Base-by-base conservation (phyloP, 495 filamentous ascomycete genomes). In the Penicillium malachiteum region DNA sequence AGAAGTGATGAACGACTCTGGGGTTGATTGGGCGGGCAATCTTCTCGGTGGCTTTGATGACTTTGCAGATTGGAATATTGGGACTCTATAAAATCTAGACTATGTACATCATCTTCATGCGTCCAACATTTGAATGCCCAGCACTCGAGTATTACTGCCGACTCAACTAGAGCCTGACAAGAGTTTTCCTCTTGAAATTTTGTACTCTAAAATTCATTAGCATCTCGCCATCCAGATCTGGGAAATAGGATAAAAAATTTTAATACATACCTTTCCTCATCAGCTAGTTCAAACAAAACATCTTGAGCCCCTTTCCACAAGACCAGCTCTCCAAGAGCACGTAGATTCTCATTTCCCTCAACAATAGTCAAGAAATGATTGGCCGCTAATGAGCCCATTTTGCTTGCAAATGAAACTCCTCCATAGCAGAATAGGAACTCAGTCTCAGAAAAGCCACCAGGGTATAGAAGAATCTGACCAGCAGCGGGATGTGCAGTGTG, bases 391-490 rank as follows among this genome's bases (percentile, higher is more conserved):
- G 59, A 39, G 0, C 65, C 65, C 62, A 65, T 65, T 35, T 68
- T 68, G 42, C 59, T 63, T 7, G 59, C 59, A 48, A 65, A 68
- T 5, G 59, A 42, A 8, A 60, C 56, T 4, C 65, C 62, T 2
- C 65, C 65, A 41, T 68, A 68, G 17, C 58, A 62, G 32, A 62
- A 65, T 7, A 67, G 51, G 34, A 68, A 60, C 49, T 68, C 65
- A 3, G 62, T 65, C 52, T 68, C 62, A 12, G 62, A 65, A 38
- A 68, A 60, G 1, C 59, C 59, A 9, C 65, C 65, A 0, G 65
- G 65, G 34, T 68, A 68, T 32, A 68, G 49, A 3, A 68, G 48
- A 41, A 68, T 56, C 26, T 68, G 54, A 7, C 65, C 65, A 0
- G 65, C 18, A 30, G 53, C 51, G 11, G 65, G 65, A 48, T 68